Conservation (phyloP, 2,329 filamentous ascomycete species). For the Clonostachys solani region DNA sequence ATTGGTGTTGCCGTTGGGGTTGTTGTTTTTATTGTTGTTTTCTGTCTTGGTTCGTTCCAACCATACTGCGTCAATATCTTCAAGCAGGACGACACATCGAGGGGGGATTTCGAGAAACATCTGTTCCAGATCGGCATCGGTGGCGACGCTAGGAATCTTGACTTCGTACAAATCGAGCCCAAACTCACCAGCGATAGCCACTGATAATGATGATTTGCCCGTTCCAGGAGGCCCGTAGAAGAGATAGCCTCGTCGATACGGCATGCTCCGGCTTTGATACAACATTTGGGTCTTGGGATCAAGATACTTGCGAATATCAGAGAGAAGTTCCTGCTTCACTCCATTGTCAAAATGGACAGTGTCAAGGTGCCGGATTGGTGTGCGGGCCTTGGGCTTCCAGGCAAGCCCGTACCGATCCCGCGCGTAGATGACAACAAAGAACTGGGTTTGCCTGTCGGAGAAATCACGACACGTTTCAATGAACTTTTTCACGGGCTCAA, state of each 20-base stretch:
- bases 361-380: constrained; percentile 42
- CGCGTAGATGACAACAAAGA: constrained; percentile 44
- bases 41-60: constrained; percentile 15
- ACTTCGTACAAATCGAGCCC: constrained; percentile 45
- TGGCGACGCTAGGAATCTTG: constrained; percentile 41
- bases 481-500: constrained; percentile 38
- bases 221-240: constrained; percentile 61
- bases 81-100: constrained; percentile 48
- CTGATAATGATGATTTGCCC: constrained; percentile 52
- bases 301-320: constrained; percentile 48
- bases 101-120: constrained; percentile 48
- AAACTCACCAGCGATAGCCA: constrained; percentile 46
- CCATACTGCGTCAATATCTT: constrained; percentile 46
- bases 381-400: constrained; percentile 43
- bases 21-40: constrained; percentile 7
- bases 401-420: constrained; percentile 37
- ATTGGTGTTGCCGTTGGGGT: neutral
- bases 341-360: constrained; percentile 45
- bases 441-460: constrained; percentile 40
- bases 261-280: constrained; percentile 55
- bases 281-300: constrained; percentile 43
- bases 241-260: constrained; percentile 48
- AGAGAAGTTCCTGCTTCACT: constrained; percentile 39
- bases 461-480: constrained; percentile 42
- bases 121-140: constrained; percentile 42